These are phyloP conservation scores for Eucalyptus microcorys DNA, from an alignment of 345 rosid genomes.

Conservation along the genomic window DNA sequence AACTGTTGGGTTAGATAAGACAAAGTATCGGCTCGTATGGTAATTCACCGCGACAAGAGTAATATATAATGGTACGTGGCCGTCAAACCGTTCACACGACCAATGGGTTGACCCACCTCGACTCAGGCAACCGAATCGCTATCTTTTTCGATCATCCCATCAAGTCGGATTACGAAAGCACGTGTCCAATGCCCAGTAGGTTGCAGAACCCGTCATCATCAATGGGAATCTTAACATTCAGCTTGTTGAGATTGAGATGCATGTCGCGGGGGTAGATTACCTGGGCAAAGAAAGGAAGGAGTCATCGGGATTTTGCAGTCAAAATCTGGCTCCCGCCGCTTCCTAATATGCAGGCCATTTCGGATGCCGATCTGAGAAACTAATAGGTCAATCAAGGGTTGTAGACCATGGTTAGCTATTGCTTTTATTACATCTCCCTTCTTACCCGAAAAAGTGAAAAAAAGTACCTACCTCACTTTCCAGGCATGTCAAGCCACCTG, in stretches of 20 bases:
- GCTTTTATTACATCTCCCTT: background rate
- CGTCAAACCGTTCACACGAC: fast-evolving
- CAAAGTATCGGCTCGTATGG: too few relatives aligned
- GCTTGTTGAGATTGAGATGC: background rate
- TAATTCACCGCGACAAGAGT: fast-evolving
- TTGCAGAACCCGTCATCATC: background rate
- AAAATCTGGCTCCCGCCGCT: background rate
- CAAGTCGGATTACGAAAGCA: background rate
- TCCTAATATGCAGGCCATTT: background rate
- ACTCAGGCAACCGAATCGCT: background rate
- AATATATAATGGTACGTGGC: background rate
- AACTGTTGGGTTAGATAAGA: too few relatives aligned
- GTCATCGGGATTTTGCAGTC: background rate
- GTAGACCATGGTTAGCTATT: background rate
- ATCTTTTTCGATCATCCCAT: background rate
- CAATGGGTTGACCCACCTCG: background rate
- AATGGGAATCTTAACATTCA: background rate
- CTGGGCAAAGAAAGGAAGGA: background rate
- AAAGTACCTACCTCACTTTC: background rate
- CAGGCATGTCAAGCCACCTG: background rate
- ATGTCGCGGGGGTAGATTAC: background rate
- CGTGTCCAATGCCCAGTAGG: background rate
- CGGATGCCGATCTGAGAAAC: background rate
- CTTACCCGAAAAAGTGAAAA: background rate
- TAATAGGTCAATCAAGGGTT: background rate